Percentiles rank a stretch among this genome's conserved stretches.
These are phyloP conservation scores for Marasmius oreades DNA, from an alignment of 1,284 basidiomycete species.

Conservation along the genomic window DNA sequence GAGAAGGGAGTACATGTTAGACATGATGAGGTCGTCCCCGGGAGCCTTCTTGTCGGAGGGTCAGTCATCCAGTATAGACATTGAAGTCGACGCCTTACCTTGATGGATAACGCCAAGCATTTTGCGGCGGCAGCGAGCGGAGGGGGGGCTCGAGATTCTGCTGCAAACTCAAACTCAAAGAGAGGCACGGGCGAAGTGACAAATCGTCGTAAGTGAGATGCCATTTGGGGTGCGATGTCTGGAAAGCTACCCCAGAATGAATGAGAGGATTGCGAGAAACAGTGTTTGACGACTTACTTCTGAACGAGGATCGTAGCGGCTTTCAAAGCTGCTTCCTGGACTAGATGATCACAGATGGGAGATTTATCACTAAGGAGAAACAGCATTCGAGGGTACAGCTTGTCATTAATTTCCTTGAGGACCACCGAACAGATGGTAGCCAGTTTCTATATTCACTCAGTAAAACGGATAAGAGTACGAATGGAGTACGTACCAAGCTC, in stretches of 20 bases:
- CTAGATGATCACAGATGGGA: constrained; percentile 74
- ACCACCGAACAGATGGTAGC: constrained; percentile 83
- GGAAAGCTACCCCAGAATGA: constrained; percentile 57
- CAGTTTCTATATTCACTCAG: constrained; percentile 62
- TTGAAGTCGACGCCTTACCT: constrained; percentile 40
- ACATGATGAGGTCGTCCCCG: constrained; percentile 89
- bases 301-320: constrained; percentile 78
- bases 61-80: background rate
- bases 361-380: constrained; percentile 80
- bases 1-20: constrained; percentile 93
- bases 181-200: constrained; percentile 86
- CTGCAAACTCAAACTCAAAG: constrained; percentile 82
- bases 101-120: constrained; percentile 87
- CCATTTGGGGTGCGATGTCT: constrained; percentile 73
- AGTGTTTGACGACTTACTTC: constrained; percentile 47
- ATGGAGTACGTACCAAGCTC: constrained; percentile 52
- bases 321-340: constrained; percentile 86
- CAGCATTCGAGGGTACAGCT: constrained; percentile 70
- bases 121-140: constrained; percentile 84
- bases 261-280: background rate
- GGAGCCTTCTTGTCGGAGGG: constrained; percentile 60
- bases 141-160: constrained; percentile 69
- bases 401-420: constrained; percentile 63
- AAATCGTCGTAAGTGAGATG: constrained; percentile 81
- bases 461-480: background rate